Base-by-base conservation (phyloP, 305 asterid species). In the Fraxinus sp. region DNA sequence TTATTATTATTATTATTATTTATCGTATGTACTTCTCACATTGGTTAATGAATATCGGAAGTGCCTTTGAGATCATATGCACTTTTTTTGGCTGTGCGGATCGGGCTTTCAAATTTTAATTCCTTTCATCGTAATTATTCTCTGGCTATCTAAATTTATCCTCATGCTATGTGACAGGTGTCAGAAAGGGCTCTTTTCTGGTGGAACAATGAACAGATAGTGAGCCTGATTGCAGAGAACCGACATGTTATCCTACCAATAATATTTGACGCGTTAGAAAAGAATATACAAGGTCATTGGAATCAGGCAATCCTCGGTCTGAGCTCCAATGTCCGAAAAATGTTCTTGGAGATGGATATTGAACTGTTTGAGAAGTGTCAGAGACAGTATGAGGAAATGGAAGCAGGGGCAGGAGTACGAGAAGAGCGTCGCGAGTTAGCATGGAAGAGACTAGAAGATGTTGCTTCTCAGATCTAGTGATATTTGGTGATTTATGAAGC, bases 171-270 rank as follows among this genome's bases (percentile, higher is more conserved):
- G 68, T 77, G 80, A 76, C 91, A 95, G 99, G 99, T 95, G 82
- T 97, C 99, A 16, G 98, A 95, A 83, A 89, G 99, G 41, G 99
- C 99, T 68, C 99, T 95, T 82, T 95, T 94, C 90, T 91, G 91
- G 94, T 95, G 99, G 99, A 95, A 94, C 92, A 95, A 95, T 22
- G 99, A 95, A 84, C 98, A 94, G 87, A 95, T 95, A 83, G 97
- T 95, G 30, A 92, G 90, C 77, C 87, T 94, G 88, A 92, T 95
- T 71, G 97, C 97, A 0, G 95, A 94, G 82, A 90, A 95, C 66
- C 92, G 98, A n/a, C 92, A 87, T 33, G 90, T 79, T 20, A 87
- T 95, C 85, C 82, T 95, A 80, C 99, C 99, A 37, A 93, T 92
- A 88, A 90, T 95, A 84, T 93, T 92, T 82, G 93, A 89, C 71